Conservation (phyloP, 805 yeast species). For the Wickerhamomyces sydowiorum region DNA sequence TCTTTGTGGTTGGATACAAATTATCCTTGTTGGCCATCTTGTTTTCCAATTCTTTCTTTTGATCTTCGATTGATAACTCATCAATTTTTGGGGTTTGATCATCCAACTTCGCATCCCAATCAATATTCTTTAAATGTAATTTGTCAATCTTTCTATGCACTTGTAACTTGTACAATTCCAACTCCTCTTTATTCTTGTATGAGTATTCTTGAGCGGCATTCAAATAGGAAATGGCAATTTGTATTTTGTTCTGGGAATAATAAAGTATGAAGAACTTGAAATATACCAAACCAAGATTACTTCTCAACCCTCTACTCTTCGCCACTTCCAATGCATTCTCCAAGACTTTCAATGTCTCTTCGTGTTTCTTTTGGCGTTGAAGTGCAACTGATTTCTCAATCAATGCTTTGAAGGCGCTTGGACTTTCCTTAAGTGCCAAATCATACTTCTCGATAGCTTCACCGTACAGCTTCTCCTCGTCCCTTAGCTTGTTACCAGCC, state of each 20-base stretch:
- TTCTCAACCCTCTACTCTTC: conserved; percentile 33
- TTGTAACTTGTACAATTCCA: conserved; percentile 17
- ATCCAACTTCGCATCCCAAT: conserved; percentile 4
- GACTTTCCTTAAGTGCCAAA: conserved; percentile 34
- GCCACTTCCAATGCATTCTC: conserved; percentile 40
- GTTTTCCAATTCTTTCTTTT: conserved; percentile 16
- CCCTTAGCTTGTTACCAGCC: conserved; percentile 34
- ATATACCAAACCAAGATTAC: conserved; percentile 37
- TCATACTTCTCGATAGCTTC: conserved; percentile 35
- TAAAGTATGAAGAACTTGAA: conserved; percentile 37
- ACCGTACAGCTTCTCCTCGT: conserved; percentile 29
- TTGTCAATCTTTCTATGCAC: conserved; percentile 15
- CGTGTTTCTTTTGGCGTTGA: conserved; percentile 35
- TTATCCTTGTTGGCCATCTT: conserved; percentile 20
- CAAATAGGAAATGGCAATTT: conserved; percentile 35
- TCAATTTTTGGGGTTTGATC: conserved; percentile 5
- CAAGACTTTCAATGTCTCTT: conserved; percentile 37
- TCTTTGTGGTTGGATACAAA: conserved; percentile 20
- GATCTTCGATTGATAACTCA: conserved; percentile 5
- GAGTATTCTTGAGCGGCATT: conserved; percentile 32
- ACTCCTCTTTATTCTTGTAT: conserved; percentile 22
- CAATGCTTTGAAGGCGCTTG: conserved; percentile 39
- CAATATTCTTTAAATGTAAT: conserved; percentile 2
- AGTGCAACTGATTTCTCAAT: conserved; percentile 39
- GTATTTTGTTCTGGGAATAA: conserved; percentile 32